Evolutionary conservation across 176 grass and related monocot species (phyloP).

Genomic region (Raddia distichophylla): DNA sequence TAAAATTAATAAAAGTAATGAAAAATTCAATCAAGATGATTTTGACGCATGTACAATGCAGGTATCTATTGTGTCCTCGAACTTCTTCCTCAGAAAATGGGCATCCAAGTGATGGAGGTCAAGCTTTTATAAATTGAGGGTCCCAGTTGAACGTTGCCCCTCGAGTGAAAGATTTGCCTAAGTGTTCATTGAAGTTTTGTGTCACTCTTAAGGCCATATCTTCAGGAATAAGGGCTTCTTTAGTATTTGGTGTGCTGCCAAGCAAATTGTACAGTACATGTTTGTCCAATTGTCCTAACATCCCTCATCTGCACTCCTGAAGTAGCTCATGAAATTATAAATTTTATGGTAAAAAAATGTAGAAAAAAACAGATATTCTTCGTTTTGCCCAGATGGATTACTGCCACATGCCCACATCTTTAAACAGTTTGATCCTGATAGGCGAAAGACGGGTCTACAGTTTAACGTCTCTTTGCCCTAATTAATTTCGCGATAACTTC

Average conservation of each 20-base stretch:
- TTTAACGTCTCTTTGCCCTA: conserved; percentile 72
- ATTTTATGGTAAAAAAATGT: background rate
- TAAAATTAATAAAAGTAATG: too few species aligned
- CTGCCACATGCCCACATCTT: conserved; percentile 62
- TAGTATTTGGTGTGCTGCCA: conserved; percentile 74
- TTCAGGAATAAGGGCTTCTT: conserved; percentile 74
- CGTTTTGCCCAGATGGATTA: conserved; percentile 71
- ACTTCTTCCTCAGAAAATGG: too few species aligned
- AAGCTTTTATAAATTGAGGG: too few species aligned
- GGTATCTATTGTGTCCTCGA: too few species aligned
- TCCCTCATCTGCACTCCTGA: background rate
- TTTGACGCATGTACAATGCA: conserved; percentile 16
- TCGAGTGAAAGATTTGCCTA: too few species aligned
- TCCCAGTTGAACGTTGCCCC: too few species aligned
- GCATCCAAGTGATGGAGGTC: too few species aligned
- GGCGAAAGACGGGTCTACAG: conserved; percentile 79
- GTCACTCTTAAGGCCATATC: background rate
- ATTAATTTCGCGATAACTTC: conserved; percentile 7
- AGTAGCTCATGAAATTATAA: conserved; percentile 6
- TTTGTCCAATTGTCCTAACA: conserved; percentile 42
- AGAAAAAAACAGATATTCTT: conserved; percentile 10
- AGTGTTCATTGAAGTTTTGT: too few species aligned
- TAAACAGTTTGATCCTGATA: conserved; percentile 79
- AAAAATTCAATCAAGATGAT: too few species aligned
- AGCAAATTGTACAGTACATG: conserved; percentile 82